Evolutionary conservation across 495 filamentous ascomycete genomes (phyloP).

Genomic region (Penicillium argentinense): DNA sequence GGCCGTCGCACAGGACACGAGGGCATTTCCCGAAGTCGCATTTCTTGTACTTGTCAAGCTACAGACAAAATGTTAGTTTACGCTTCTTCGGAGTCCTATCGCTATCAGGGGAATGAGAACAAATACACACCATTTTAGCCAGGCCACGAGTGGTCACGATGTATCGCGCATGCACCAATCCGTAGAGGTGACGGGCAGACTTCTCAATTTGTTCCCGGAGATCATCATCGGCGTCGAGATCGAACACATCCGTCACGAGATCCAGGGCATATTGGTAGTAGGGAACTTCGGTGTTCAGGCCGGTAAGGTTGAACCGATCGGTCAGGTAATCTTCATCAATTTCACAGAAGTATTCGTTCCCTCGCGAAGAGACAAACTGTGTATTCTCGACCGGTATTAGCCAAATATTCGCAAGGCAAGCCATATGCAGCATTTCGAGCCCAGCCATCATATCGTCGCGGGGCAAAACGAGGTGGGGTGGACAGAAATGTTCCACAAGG

Average conservation of each 20-base stretch:
- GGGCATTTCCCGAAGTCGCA: constrained; percentile 98
- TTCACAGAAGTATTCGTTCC: constrained; percentile 99
- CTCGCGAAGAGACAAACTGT: constrained; percentile 96
- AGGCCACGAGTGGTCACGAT: constrained; percentile 94
- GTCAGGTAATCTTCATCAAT: constrained; percentile 99
- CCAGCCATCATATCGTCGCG: constrained; percentile 1
- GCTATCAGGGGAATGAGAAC: too few relatives aligned
- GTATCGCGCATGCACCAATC: constrained; percentile 93
- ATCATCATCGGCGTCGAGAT: constrained; percentile 97
- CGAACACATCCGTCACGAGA: constrained; percentile 99
- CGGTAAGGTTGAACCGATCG: constrained; percentile 97
- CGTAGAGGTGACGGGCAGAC: constrained; percentile 93
- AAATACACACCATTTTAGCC: constrained; percentile 81
- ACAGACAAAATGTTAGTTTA: too few relatives aligned
- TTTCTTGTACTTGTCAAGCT: constrained; percentile 99
- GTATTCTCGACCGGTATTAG: too few relatives aligned
- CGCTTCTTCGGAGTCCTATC: too few relatives aligned
- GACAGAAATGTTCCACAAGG: constrained; percentile 1
- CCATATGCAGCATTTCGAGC: neutral
- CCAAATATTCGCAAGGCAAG: constrained; percentile 11
- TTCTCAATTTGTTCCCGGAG: constrained; percentile 98
- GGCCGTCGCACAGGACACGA: constrained; percentile 86
- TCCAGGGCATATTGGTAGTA: constrained; percentile 99
- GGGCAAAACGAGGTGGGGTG: constrained; percentile 4
- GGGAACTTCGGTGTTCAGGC: constrained; percentile 93